Evolutionary conservation across 768 basidiomycete species (phyloP).

Genomic region (Symmetrospora coprosmae): DNA sequence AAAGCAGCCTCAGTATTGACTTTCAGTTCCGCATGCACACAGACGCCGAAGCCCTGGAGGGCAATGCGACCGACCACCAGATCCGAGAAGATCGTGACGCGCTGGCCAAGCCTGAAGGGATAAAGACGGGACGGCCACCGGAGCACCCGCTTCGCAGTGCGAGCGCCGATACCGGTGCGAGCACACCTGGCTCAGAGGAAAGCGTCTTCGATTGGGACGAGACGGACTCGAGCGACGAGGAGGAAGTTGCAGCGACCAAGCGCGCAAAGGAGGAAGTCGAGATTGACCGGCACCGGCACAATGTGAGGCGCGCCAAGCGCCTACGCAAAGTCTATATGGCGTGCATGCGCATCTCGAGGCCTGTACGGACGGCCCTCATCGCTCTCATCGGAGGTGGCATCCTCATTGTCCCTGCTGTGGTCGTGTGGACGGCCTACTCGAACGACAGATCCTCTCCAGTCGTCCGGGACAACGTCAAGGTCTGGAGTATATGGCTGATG

Average conservation of each 20-base stretch:
- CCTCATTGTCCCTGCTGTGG: slow-evolving; percentile 55
- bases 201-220: slow-evolving; percentile 21
- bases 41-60: slow-evolving; percentile 18
- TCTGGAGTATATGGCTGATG: slow-evolving; percentile 52
- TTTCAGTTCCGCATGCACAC: not conserved
- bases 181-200: slow-evolving; percentile 6
- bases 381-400: slow-evolving; percentile 50
- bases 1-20: too few relatives aligned
- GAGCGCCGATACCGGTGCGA: not conserved
- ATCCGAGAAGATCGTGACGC: not conserved
- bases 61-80: not conserved
- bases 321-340: slow-evolving; percentile 19
- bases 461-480: slow-evolving; percentile 46
- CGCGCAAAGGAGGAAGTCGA: slow-evolving; percentile 9
- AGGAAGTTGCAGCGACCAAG: slow-evolving; percentile 6
- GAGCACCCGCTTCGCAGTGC: not conserved
- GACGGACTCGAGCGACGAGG: slow-evolving; percentile 16
- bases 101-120: not conserved
- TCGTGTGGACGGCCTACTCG: slow-evolving; percentile 52
- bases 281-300: not conserved
- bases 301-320: slow-evolving; percentile 15
- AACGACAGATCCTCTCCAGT: slow-evolving; percentile 37
- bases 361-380: slow-evolving; percentile 46
- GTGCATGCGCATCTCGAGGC: slow-evolving; percentile 11
- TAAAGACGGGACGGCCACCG: not conserved